Evolutionary conservation across 208 protist genomes (phyloP).

Genomic region (Trichomonas gallinae): DNA sequence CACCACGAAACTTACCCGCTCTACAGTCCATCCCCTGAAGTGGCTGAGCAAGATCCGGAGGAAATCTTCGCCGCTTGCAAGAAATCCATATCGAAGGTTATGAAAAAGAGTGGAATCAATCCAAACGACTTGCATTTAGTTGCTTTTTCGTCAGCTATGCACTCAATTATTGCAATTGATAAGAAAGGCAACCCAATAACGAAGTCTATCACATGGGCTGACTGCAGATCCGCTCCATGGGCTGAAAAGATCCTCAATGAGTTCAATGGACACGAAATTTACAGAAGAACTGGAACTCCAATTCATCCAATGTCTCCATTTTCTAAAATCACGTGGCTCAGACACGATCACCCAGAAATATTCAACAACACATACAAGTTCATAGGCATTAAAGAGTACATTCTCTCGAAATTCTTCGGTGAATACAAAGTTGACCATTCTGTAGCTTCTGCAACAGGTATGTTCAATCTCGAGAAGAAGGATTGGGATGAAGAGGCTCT

Average conservation of each 20-base stretch:
- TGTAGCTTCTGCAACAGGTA: background rate
- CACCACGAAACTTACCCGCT: background rate
- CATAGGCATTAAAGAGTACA: background rate
- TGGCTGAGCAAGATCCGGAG: background rate
- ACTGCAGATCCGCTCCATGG: background rate
- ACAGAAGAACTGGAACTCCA: background rate
- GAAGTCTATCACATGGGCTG: background rate
- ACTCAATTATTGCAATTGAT: background rate
- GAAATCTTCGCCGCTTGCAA: background rate
- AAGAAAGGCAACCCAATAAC: background rate
- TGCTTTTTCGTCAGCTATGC: background rate
- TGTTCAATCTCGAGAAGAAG: background rate
- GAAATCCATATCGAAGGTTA: background rate
- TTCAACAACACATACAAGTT: background rate
- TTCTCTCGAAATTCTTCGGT: background rate
- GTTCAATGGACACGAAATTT: background rate
- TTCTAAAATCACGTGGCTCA: background rate
- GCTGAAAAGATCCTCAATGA: background rate
- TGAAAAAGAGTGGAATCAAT: background rate
- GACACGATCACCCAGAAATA: background rate
- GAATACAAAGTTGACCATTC: background rate
- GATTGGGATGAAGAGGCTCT: background rate
- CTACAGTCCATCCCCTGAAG: background rate
- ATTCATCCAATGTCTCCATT: constrained; percentile 3
- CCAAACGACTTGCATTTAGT: background rate